Evolutionary conservation across 176 grass and related monocot genomes (phyloP).

Genomic region (Oryza nivara): DNA sequence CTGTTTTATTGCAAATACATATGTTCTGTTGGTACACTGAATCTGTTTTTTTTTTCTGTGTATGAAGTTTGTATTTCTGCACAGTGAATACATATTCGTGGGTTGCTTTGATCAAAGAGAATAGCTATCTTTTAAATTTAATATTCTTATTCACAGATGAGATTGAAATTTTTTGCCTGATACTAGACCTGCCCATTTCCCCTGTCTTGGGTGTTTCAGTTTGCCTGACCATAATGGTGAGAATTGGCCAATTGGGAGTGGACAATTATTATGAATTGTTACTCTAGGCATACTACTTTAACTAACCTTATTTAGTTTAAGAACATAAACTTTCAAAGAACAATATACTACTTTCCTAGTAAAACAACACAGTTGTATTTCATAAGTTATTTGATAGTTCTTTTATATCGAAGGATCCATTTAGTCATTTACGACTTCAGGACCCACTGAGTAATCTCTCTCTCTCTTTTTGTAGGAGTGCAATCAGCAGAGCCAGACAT

Average conservation of each 20-base stretch:
- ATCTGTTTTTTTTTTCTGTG: slow-evolving; percentile 13
- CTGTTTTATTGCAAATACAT: background rate
- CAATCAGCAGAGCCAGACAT: slow-evolving; percentile 71
- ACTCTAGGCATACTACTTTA: background rate
- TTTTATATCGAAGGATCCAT: background rate
- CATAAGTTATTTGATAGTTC: background rate
- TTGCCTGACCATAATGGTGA: background rate
- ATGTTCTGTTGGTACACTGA: background rate
- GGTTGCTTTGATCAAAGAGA: slow-evolving; percentile 1
- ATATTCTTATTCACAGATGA: background rate
- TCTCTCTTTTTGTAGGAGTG: slow-evolving; percentile 48
- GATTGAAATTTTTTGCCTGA: background rate
- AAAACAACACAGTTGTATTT: background rate
- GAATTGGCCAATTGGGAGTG: background rate
- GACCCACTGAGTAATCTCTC: background rate
- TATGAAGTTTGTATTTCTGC: slow-evolving; percentile 21
- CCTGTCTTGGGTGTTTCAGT: background rate
- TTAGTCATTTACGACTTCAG: background rate
- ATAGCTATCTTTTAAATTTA: background rate
- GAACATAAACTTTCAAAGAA: slow-evolving; percentile 12
- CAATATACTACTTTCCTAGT: background rate
- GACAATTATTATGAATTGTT: background rate
- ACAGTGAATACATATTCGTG: background rate
- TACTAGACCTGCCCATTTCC: background rate
- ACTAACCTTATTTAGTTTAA: background rate